Evolutionary conservation across 148 eudicot genomes (phyloP), one percentile per base, ranked within the genome.

Genomic region (Fagopyrum homotropicum): DNA sequence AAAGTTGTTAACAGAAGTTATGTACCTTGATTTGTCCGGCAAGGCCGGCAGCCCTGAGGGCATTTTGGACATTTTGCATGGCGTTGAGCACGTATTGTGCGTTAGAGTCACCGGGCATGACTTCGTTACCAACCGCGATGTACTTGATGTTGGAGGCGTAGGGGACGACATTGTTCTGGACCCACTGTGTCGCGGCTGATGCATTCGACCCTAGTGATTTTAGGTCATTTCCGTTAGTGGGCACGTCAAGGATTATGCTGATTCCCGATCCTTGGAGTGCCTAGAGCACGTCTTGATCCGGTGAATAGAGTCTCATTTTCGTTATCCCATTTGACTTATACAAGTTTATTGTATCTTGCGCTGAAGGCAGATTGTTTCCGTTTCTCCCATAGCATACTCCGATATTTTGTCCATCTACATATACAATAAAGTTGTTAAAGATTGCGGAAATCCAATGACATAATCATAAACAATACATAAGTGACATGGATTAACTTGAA

Each of bases 71-170:
- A 55, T 86, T 86, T 14, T 78, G 55, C 90, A 90, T 85, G 48
- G 95, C 91, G 0, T 78, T 79, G 4, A 64, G 76, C 0, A 90
- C 69, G 30, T 1, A 73, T 14, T 71, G 51, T 35, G 52, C 55
- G 73, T 71, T 15, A 15, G 51, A 17, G 0, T 77, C 48, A 1
- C 84, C 80, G 0, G 88, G 90, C 73, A 80, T 77, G 44, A 83
- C 84, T 66, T 90, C 95, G 15, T 89, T 89, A 10, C 93, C 93
- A 0, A 86, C 84, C 0, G 85, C 63, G 5, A 90, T 83, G 45
- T 73, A 84, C 8, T 45, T 69, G 66, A 90, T 70, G 7, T 4
- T 46, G 0, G 43, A 79, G 11, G 63, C 30, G 17, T 78, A 81
- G 1, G 89, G 86, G 15, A 16, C 78, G 11, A 86, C 80, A 63